Base-by-base conservation (phyloP, 805 yeast species). In the Monosporozyma solicola region DNA sequence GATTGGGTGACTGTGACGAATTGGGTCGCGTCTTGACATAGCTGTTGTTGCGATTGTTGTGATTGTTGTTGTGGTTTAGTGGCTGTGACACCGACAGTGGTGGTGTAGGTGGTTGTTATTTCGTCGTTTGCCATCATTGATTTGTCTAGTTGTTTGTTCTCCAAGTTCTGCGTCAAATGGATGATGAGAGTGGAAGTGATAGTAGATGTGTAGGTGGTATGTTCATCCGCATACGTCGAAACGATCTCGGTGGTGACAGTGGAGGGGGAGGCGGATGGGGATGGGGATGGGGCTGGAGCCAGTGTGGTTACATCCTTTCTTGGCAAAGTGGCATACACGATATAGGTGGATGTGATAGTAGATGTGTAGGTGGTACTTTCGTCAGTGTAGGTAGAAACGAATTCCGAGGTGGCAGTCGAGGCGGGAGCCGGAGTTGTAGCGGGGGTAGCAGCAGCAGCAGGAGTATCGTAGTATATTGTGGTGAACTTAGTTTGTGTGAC, bases 281-380 rank as follows among this genome's bases (percentile, higher is more conserved):
- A n/a, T n/a, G 56, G 41, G 8, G 49, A 39, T n/a, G 53, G 50
- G 16, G 56, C 48, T 16, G 57, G 49, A 20, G 56, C 39, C 22
- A 50, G 47, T 29, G 59, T 37, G 22, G 56, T 59, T 15, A 32
- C 15, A 9, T 32, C 15, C 15, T 32, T 32, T 8, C 20, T 37
- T 37, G 16, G 41, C 3, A 62, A 48, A 25, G 65, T 60, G 43
- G 57, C 52, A 47, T 50, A 51, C 32, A 59, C 50, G 25, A 29
- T 3, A n/a, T n/a, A 8, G n/a, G 61, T 58, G 41, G 60, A 53
- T 7, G 66, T 61, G 44, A 61, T 48, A 32, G 63, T 61, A 8
- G 66, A 60, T 39, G 61, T 58, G 50, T 49, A 55, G 33, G 53
- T 35, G 16, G 52, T 52, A 16, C 29, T 20, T 25, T 11, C 47